Evolutionary conservation across 306 rosid species (phyloP), one percentile per base, ranked within the genome.

Genomic region (Urtica urens): DNA sequence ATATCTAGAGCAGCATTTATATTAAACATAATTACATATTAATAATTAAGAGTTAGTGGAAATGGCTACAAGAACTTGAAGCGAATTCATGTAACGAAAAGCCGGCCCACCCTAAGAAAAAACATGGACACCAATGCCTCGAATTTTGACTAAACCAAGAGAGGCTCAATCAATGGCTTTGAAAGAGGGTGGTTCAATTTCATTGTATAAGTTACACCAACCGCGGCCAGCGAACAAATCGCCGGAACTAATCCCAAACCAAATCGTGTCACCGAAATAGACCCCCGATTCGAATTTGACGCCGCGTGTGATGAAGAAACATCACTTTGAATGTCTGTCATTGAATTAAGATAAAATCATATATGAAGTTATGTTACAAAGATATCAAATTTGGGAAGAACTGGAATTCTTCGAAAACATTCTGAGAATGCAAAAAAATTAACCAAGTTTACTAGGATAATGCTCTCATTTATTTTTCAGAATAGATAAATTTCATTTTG

Each of bases 241-340:
- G 94, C 82, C 1, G 94, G 97, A 63, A 85, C 66, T 14, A 81
- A 69, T 56, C 97, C 95, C 66, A 81, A 73, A 19, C 97, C 97
- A 15, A 74, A 21, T 67, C 97, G 66, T 23, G 95, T 78, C 20
- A 84, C 72, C 21, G 97, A 78, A 55, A 75, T 6, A 48, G 68
- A 21, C 11, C 49, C 46, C 10, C 21, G 42, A 28, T 40, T 54
- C 19, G 49, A 23, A 43, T 43, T 59, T 51, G 38, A 24, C 60
- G 17, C 54, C 2, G 59, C 37, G 9, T 75, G 62, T 16, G 43
- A 38, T 42, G 73, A 35, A 8, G 78, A 51, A 19, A 30, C 8
- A 72, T 69, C 97, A 83, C 71, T 37, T 58, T 35, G 23, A 47
- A 12, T 55, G 22, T 57, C 64, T 41, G 55, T 17, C 14, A 46